Evolutionary conservation across 352 stramenopile species (phyloP), one percentile per base, ranked within the genome.

Genomic region (Phytophthora cactorum): DNA sequence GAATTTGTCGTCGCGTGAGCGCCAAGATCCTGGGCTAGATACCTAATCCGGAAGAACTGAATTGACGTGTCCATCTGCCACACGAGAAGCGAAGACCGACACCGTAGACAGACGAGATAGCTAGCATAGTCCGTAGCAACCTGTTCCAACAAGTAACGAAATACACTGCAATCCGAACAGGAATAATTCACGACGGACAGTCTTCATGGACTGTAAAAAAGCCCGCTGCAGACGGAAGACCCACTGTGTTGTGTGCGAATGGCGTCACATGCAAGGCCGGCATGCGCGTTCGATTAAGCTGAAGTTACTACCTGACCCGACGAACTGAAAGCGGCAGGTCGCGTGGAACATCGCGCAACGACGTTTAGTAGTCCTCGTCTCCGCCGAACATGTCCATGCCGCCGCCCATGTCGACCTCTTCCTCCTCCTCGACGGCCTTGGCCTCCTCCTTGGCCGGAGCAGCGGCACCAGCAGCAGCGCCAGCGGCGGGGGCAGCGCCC

Each of bases 321-420:
- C 39, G 39, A 12, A 12, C 3, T 46, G 39, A 46, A 5, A 52
- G 22, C 22, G 22, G 45, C 45, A 66, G 28, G 15, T 57, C 49
- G 38, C 45, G 63, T 52, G 38, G 46, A 44, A 32, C 25, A 22
- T 25, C 44, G n/a, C 43, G 56, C 5, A 55, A 62, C 36, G 50
- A 53, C 57, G 76, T 75, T 84, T 93, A 94, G 80, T 93, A 95
- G 72, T 95, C 86, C 70, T 78, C 80, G 47, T 84, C 86, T 74
- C 76, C 84, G 71, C 84, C 86, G 74, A 93, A 95, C 86, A 95
- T 95, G 81, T 93, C 83, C 82, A 92, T 91, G 77, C 78, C 83
- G 68, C 81, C 86, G 60, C 80, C 84, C 63, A 92, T 78, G 80
- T 92, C 85, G 69, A 83, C 78, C 62, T 94, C 86, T 77, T 92